Evolutionary conservation across 176 grass and related monocot species (phyloP), one percentile per base, ranked within the genome.

Genomic region (Themeda triandra): DNA sequence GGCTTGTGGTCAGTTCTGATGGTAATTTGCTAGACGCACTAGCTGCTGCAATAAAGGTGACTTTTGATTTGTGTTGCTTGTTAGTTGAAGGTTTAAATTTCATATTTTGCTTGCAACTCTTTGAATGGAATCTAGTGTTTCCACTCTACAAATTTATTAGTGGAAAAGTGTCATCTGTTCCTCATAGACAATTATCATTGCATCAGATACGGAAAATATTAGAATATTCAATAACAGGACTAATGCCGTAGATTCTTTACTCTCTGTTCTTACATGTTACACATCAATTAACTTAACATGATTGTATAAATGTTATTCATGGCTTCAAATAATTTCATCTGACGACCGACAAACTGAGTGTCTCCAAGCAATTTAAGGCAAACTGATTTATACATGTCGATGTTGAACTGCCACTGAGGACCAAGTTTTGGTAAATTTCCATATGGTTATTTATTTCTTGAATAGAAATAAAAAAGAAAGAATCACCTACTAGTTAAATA

Each of bases 21-120:
- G 95, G 95, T 79, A 98, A 98, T 87, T 78, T 98, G 77, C 91
- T 98, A 67, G 95, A 98, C 79, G 87, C 89, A 17, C 69, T 98
- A 70, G 92, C 90, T 86, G 79, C 95, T 56, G 92, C 92, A 44
- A 86, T 98, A 75, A 98, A 95, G 88, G 95, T 95, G 88, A 90
- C 40, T 28, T 30, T 6, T 84, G 23, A 28, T 79, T 78, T 44
- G 56, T 62, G 63, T 66, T 82, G 51, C 12, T 74, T 71, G 74
- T 89, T 79, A 32, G 53, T 33, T 82, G 30, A 35, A 67, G 8
- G 60, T 66, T 36, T 27, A 35, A 66, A 21, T 44, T 19, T 30
- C 24, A 30, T 44, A 35, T 79, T 78, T 60, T 65, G 64, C 4
- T 27, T 64, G 27, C 9, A 79, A 79, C 17, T 79, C 21, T 73